A percentile compares a stretch with the other conserved stretches of the same genome.
phyloP scores from a whole-genome alignment of 345 rosid genomes.

The Eucalyptus victrix region DNA sequence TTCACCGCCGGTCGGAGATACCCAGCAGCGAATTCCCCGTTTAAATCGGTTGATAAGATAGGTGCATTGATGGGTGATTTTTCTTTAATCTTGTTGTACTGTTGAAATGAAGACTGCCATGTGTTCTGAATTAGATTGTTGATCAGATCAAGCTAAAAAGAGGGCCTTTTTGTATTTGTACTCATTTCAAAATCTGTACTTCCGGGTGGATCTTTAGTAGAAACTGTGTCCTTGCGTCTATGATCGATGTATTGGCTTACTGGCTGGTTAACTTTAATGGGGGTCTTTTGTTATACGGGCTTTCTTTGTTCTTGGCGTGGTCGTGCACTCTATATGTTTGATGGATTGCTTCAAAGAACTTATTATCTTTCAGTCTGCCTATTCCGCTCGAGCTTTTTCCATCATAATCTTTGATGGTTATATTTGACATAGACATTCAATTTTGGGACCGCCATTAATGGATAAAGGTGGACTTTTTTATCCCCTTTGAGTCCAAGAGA shows the following conservation, averaged over 20 bases:
- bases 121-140: background rate
- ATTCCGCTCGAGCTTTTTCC: background rate
- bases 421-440: background rate
- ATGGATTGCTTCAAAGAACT: background rate
- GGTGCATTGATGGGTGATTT: background rate
- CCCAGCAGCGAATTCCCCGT: background rate
- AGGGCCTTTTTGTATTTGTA: background rate
- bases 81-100: no score
- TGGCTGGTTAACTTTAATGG: background rate
- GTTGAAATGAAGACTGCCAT: background rate
- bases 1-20: background rate
- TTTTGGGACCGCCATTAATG: rapidly evolving
- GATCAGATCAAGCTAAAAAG: background rate
- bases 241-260: background rate
- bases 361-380: background rate
- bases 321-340: rapidly evolving
- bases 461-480: rapidly evolving
- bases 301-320: background rate
- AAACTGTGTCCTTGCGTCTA: background rate
- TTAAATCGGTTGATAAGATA: background rate
- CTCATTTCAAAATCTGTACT: background rate
- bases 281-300: rapidly evolving
- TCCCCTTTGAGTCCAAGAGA: background rate
- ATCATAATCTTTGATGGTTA: background rate
- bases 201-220: background rate